Evolutionary conservation across 257 asterid genomes (phyloP).

Genomic region (Mentha longifolia): DNA sequence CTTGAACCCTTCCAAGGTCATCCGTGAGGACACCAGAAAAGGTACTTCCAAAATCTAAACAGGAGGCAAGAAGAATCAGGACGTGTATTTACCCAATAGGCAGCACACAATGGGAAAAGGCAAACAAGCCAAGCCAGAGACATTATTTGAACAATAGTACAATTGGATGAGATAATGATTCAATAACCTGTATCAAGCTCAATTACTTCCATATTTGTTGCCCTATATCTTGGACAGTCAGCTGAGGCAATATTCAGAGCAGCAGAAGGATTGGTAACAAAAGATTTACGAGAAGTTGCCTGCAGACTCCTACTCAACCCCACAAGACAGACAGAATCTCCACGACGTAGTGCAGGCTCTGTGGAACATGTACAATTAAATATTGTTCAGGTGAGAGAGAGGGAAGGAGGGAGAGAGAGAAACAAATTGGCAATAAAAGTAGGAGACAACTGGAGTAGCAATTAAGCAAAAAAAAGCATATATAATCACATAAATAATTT

Average conservation of each 20-base stretch:
- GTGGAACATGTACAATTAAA: constrained; percentile 34
- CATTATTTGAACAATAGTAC: not conserved
- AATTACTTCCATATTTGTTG: constrained; percentile 97
- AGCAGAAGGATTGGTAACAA: constrained; percentile 93
- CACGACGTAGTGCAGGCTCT: constrained; percentile 96
- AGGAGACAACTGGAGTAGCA: not conserved
- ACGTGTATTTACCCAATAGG: constrained; percentile 16
- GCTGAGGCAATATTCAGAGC: constrained; percentile 91
- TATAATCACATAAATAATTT: constrained; percentile 16
- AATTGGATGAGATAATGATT: constrained; percentile 12
- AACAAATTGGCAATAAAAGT: constrained; percentile 9
- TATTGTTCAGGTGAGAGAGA: constrained; percentile 25
- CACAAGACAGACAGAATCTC: constrained; percentile 96
- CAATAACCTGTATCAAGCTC: constrained; percentile 92
- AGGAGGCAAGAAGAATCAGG: constrained; percentile 33
- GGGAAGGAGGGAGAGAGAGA: not conserved
- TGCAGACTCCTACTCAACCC: constrained; percentile 94
- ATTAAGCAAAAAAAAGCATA: constrained; percentile 19
- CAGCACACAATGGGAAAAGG: constrained; percentile 7
- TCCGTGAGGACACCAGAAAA: constrained; percentile 98
- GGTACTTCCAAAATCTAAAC: constrained; percentile 88
- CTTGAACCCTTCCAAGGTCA: constrained; percentile 92
- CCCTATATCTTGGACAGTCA: constrained; percentile 94
- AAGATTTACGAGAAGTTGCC: constrained; percentile 94
- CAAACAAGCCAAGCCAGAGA: constrained; percentile 22